Evolutionary conservation across 2,329 filamentous ascomycete genomes (phyloP), one percentile per base, ranked within the genome.

Genomic region (Exophiala calicioides): DNA sequence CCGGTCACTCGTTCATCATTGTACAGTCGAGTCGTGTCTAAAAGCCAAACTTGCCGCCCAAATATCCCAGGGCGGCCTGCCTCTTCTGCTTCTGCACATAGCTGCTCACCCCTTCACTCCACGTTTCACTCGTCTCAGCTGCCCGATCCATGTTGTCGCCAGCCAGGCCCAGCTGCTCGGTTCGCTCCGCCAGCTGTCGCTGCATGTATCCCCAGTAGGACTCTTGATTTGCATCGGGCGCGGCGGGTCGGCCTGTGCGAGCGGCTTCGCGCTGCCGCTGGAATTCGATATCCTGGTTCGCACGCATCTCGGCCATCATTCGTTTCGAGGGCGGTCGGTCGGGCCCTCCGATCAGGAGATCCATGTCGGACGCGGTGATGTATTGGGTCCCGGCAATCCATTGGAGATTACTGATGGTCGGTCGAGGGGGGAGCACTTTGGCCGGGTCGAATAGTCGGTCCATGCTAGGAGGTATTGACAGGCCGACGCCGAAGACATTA

Each of bases 331-430:
- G 85, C 3, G 91, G 93, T 2, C 93, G 81, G 61, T 93, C 86
- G 1, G 90, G 84, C 0, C 91, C 91, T 39, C 91, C 89, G 50
- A 98, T 93, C 1, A 98, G 74, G 2, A 95, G 70, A 62, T 97
- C 93, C 61, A 98, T 82, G 60, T 98, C 93, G 2, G 84, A 77
- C 0, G 88, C 85, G 1, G 88, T 89, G 34, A 98, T 79, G 59
- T 94, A 86, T 67, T 96, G 91, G 1, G 91, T 97, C 3, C 93
- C 93, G 0, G 90, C 86, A 41, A 98, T 89, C 93, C 93, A 98
- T 68, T 97, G 90, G 27, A 98, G 69, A 60, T 94, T 95, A 15
- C 88, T 94, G 50, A 98, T 98, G 0, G 90, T 95, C 1, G 93
- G 93, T 2, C 93, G 82, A 9, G 88, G 78, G 2, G 90, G 91